Evolutionary conservation across 2,329 filamentous ascomycete species (phyloP), one percentile per base, ranked within the genome.

Genomic region (Xylaria sp.): DNA sequence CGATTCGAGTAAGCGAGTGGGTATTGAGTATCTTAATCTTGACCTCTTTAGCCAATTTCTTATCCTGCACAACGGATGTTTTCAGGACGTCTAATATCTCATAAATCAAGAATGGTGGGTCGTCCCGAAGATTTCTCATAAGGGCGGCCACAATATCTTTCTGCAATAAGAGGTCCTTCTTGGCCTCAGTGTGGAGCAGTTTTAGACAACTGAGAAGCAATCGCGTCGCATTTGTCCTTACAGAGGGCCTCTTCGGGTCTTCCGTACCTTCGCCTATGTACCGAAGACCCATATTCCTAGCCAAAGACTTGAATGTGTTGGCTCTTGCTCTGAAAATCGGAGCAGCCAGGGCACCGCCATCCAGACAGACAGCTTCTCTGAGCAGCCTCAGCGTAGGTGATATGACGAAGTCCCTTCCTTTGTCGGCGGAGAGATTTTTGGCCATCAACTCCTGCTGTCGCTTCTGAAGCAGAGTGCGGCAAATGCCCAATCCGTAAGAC

Each of bases 381-480:
- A 99, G 83, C 53, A 99, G 79, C 58, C 94, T 88, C 60, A 99
- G 79, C 23, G 91, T 93, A 0, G 95, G 94, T 2, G 92, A 95
- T 63, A 97, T 93, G 60, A 98, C 81, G 75, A 91, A 92, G 38
- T 93, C 92, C 72, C 96, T 97, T 48, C 87, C 84, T 75, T 92
- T 93, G 23, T 91, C 89, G 0, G 91, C 87, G 3, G 91, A 89
- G 17, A 98, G 78, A 62, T 92, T 92, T 62, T 89, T 88, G 31
- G 91, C 88, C 23, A 98, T 79, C 3, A 96, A 84, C 68, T 93
- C 92, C 65, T 93, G 82, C 68, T 97, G 92, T 25, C 89, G 86
- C 66, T 90, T 90, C 70, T 93, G 90, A 27, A 99, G 79, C 41
- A 98, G 79, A 15, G 91, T 91, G 67, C 91, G 90, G 74, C 92